Conservation (phyloP, 129 eudicot species). For the Arctium minus region DNA sequence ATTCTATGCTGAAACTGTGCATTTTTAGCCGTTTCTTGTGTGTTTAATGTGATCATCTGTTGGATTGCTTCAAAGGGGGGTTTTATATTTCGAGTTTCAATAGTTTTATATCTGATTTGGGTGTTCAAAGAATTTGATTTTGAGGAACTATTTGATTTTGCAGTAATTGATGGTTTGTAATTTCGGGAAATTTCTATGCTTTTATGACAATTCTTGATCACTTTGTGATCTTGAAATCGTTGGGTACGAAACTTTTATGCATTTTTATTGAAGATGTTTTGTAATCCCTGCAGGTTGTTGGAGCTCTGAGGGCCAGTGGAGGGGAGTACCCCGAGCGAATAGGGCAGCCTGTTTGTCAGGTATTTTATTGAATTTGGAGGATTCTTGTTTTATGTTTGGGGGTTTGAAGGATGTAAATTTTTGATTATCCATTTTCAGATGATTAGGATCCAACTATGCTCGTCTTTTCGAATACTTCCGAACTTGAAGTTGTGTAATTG, state of each 20-base stretch:
- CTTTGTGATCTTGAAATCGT: background rate
- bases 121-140: slow-evolving; percentile 11
- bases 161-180: background rate
- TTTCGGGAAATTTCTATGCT: background rate
- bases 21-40: slow-evolving; percentile 14
- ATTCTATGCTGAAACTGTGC: background rate
- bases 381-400: background rate
- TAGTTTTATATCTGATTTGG: slow-evolving; percentile 11
- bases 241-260: background rate
- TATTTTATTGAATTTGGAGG: slow-evolving; percentile 17
- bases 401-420: background rate
- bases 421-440: background rate
- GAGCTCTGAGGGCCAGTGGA: slow-evolving; percentile 53
- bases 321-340: slow-evolving; percentile 74
- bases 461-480: slow-evolving; percentile 19
- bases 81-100: background rate
- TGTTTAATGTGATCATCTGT: slow-evolving; percentile 32
- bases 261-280: background rate
- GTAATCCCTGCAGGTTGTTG: slow-evolving; percentile 46
- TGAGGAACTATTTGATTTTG: background rate
- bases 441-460: background rate
- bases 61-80: background rate
- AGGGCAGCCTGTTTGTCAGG: slow-evolving; percentile 93
- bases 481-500: slow-evolving; percentile 21
- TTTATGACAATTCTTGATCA: background rate